Evolutionary conservation across 2,329 filamentous ascomycete species (phyloP), one percentile per base, ranked within the genome.

Genomic region (Emydomyces testavorans): DNA sequence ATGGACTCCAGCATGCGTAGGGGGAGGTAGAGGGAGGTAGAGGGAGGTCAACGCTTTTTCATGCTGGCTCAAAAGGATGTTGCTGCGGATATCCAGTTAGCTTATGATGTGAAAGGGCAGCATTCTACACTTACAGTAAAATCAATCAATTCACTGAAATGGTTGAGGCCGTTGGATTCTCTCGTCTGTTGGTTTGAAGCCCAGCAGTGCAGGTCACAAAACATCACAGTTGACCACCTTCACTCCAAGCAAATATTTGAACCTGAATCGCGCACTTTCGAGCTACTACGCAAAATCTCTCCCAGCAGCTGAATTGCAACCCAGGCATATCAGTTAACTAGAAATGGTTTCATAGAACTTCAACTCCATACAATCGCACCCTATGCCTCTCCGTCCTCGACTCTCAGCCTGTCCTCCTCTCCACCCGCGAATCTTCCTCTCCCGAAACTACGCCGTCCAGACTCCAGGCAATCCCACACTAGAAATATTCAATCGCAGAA

Each of bases 401-500:
- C 34, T 55, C 28, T 51, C 49, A 6, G 39, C 51, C 26, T 34
- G 29, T 29, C 50, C 49, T 18, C 50, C 58, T 6, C 53, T 55
- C 16, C 54, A 54, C 42, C 56, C 56, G 13, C 21, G 49, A 15
- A 48, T 26, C 4, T 18, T 44, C 45, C 48, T 48, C 52, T 43
- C 49, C 26, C 60, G 83, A 50, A 70, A 67, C 49, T 94, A 92
- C 67, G 89, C 90, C 44, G 78, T 85, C 50, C 83, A 88, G 66
- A 76, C 85, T 16, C 74, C 85, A 1, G 85, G 86, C 51, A 78
- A 79, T 34, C 85, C 88, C 21, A 79, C 81, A 31, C 79, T 93
- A 57, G 83, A 95, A 57, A 85, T 98, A 64, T 98, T 98, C 77
- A 93, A 94, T 67, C 78, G 81, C 52, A 77, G 78, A 56, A 79